Evolutionary conservation across 768 basidiomycete species (phyloP).

Genomic region (Tulasnella sp.): DNA sequence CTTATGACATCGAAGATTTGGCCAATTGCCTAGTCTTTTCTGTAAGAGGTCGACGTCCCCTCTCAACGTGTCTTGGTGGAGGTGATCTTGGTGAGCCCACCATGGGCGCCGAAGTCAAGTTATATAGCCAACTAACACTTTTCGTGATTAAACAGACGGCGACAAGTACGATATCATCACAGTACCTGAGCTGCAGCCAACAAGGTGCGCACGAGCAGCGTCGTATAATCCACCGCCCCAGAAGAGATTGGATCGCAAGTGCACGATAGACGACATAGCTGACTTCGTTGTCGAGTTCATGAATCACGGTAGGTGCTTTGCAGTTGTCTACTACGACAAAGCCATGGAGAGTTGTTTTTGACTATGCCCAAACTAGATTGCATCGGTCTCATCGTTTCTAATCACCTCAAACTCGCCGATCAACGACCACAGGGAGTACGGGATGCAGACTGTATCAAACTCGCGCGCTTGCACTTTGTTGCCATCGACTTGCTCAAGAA

Average conservation of each 20-base stretch:
- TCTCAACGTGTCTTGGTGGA: slow-evolving; percentile 19
- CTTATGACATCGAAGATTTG: slow-evolving; percentile 23
- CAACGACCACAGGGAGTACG: slow-evolving; percentile 16
- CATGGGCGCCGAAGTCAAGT: background rate
- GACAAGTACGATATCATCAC: slow-evolving; percentile 11
- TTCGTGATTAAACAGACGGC: slow-evolving; percentile 12
- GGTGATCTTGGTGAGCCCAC: slow-evolving; percentile 16
- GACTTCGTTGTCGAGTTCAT: slow-evolving; percentile 21
- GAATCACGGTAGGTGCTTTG: slow-evolving; percentile 10
- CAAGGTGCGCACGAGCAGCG: slow-evolving; percentile 1
- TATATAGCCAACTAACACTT: background rate
- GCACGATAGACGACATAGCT: slow-evolving; percentile 19
- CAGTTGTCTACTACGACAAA: background rate
- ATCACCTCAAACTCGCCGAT: slow-evolving; percentile 21
- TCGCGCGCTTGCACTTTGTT: slow-evolving; percentile 20
- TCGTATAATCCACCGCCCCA: background rate
- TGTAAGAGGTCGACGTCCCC: slow-evolving; percentile 29
- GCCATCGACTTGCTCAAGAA: slow-evolving; percentile 20
- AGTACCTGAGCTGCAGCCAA: background rate
- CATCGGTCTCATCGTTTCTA: slow-evolving; percentile 18
- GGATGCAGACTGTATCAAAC: slow-evolving; percentile 18
- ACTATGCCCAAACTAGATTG: slow-evolving; percentile 1
- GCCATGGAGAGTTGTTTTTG: background rate
- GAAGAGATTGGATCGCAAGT: slow-evolving; percentile 4
- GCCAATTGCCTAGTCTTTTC: slow-evolving; percentile 65